Conservation (phyloP, 2,329 filamentous ascomycete species). For the Xylaria multiplex region DNA sequence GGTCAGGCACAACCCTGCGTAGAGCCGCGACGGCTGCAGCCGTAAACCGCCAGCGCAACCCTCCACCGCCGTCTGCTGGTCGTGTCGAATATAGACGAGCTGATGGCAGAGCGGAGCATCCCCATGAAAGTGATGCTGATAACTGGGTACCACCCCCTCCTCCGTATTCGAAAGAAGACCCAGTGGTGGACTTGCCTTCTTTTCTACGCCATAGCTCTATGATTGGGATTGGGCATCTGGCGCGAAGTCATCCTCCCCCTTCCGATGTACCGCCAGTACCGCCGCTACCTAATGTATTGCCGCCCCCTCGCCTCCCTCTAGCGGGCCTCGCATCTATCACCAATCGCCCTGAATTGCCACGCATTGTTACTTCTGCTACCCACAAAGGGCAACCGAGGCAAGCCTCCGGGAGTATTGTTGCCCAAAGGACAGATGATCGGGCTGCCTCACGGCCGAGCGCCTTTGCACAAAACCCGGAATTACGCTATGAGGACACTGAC, state of each 20-base stretch:
- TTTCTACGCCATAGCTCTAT: slow-evolving; percentile 64
- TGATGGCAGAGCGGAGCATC: slow-evolving; percentile 76
- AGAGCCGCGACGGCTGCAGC: slow-evolving; percentile 82
- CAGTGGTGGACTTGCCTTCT: slow-evolving; percentile 61
- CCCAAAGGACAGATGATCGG: slow-evolving; percentile 25
- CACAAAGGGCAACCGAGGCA: slow-evolving; percentile 36
- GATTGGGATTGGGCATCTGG: slow-evolving; percentile 46
- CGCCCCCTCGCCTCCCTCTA: slow-evolving; percentile 29
- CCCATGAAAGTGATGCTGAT: slow-evolving; percentile 87
- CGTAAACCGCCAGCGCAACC: slow-evolving; percentile 74
- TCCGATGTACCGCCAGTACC: slow-evolving; percentile 41
- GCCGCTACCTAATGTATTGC: slow-evolving; percentile 28
- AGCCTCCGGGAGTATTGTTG: slow-evolving; percentile 37
- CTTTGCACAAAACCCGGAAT: slow-evolving; percentile 9
- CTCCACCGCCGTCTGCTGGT: slow-evolving; percentile 63
- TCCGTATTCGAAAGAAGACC: slow-evolving; percentile 76
- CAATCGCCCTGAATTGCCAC: slow-evolving; percentile 46
- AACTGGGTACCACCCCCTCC: slow-evolving; percentile 90
- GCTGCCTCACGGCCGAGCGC: neutral
- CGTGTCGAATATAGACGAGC: slow-evolving; percentile 72
- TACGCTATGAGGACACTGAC: slow-evolving; percentile 24
- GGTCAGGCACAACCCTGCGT: slow-evolving; percentile 74
- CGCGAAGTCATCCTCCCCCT: slow-evolving; percentile 15
- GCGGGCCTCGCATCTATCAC: slow-evolving; percentile 17
- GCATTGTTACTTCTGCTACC: slow-evolving; percentile 44